A percentile compares a stretch with the other conserved stretches of the same genome.
Conservation (phyloP, 2,329 filamentous ascomycete species). For the Phoma sp. region DNA sequence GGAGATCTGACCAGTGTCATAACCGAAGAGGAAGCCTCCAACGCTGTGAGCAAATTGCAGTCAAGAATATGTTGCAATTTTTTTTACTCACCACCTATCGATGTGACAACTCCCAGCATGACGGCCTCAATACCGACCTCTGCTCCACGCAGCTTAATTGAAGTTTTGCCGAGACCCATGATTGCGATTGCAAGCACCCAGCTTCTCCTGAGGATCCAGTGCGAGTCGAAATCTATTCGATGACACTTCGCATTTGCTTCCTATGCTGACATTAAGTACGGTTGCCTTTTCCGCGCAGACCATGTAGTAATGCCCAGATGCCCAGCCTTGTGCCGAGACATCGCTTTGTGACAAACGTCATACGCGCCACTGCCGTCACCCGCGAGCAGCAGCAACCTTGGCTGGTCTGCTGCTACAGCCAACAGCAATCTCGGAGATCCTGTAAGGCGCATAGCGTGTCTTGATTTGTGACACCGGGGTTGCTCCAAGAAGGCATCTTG, state of each 20-base stretch:
- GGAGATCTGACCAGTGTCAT: conserved; percentile 57
- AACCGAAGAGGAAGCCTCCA: conserved; percentile 63
- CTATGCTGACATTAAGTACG: conserved; percentile 25
- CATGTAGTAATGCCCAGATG: conserved; percentile 35
- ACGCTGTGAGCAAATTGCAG: background rate
- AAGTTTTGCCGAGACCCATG: conserved; percentile 37
- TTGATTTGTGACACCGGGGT: conserved; percentile 26
- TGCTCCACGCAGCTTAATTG: conserved; percentile 39
- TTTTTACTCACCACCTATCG: conserved; percentile 56
- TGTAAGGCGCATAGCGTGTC: conserved; percentile 23
- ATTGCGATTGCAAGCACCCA: conserved; percentile 11
- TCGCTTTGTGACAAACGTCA: conserved; percentile 27
- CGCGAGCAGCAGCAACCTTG: conserved; percentile 20
- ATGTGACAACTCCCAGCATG: conserved; percentile 63
- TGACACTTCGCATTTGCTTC: conserved; percentile 3
- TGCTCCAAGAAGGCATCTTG: conserved; percentile 23
- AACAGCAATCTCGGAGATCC: conserved; percentile 22
- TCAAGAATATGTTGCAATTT: background rate
- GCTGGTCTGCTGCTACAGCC: conserved; percentile 22
- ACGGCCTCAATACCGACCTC: conserved; percentile 46
- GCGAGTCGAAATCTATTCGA: conserved; percentile 1
- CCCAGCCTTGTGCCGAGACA: conserved; percentile 25
- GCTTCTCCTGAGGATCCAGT: background rate
- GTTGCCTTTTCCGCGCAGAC: conserved; percentile 15
- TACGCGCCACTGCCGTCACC: conserved; percentile 29